phyloP scores from a whole-genome alignment of 2,329 filamentous ascomycete species.

The Sporothrix pseudoabietina region DNA sequence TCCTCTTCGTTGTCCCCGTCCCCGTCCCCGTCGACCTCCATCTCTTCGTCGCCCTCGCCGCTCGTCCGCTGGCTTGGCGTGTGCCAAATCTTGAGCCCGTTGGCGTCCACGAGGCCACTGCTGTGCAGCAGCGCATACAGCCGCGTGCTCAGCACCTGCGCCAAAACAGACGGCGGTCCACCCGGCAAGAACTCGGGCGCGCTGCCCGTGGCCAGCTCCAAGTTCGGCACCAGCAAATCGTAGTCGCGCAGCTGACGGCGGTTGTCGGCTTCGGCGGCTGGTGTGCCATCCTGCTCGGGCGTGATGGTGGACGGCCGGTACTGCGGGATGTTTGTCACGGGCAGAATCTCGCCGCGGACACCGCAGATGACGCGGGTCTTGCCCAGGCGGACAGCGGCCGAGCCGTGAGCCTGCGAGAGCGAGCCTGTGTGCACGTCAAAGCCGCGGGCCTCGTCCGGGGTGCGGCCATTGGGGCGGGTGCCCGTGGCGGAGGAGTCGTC shows the following conservation, averaged over 20 bases:
- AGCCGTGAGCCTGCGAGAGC: constrained; percentile 86
- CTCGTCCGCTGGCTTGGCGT: constrained; percentile 38
- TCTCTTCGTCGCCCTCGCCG: constrained; percentile 39
- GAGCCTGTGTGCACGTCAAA: constrained; percentile 81
- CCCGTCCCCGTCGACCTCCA: constrained; percentile 34
- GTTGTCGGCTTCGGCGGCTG: constrained; percentile 34
- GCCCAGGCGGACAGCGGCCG: constrained; percentile 81
- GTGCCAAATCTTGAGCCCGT: constrained; percentile 74
- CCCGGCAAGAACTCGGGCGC: constrained; percentile 84
- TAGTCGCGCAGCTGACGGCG: constrained; percentile 58
- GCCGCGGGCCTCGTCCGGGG: constrained; percentile 66
- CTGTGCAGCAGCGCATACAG: constrained; percentile 75
- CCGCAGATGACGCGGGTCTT: constrained; percentile 96
- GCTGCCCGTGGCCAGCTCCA: constrained; percentile 89
- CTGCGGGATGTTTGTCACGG: constrained; percentile 71
- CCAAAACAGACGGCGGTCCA: constrained; percentile 74
- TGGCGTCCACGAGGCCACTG: constrained; percentile 65
- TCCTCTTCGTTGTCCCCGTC: constrained; percentile 36
- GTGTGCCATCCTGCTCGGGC: background rate
- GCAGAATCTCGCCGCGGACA: constrained; percentile 81
- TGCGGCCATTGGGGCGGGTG: constrained; percentile 79
- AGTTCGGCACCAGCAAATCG: constrained; percentile 85
- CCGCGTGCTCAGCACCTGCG: constrained; percentile 82
- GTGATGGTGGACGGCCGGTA: constrained; percentile 51
- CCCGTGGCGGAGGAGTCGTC: constrained; percentile 46